These are phyloP conservation scores for Saccharomyces hybrid DNA, from an alignment of 1,139 yeast genomes.

Conservation along the genomic window DNA sequence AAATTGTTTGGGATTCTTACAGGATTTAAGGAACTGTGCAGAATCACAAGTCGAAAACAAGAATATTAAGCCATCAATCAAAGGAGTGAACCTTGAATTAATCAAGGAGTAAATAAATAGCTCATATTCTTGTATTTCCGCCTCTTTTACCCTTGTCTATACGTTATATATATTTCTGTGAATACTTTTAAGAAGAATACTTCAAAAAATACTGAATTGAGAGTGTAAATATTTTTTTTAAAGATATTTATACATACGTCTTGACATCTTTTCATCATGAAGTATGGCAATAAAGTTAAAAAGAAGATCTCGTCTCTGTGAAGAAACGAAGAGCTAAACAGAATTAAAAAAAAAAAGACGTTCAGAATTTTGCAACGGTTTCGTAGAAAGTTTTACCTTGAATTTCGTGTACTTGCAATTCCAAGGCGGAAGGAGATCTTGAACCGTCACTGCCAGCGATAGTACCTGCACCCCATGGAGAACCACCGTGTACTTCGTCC, in stretches of 20 bases:
- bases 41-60: conserved; percentile 12
- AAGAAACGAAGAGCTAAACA: neutral
- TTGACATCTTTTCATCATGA: neutral
- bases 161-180: neutral
- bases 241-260: neutral
- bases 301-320: too few relatives aligned
- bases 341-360: too few relatives aligned
- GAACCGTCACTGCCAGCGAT: conserved; percentile 76
- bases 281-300: too few relatives aligned
- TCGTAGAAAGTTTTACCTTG: conserved; percentile 56
- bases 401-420: conserved; percentile 50
- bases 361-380: conserved; percentile 22
- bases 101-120: neutral
- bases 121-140: neutral
- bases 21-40: conserved; percentile 20
- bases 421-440: conserved; percentile 61
- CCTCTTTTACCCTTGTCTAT: neutral
- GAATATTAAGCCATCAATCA: conserved; percentile 16
- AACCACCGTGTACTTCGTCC: conserved; percentile 71
- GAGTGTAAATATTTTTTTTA: neutral
- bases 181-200: neutral
- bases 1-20: conserved; percentile 15
- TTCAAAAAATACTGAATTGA: neutral
- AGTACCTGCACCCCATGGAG: conserved; percentile 88
- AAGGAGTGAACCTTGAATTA: conserved; percentile 4